Conservation (phyloP, 192 early-diverging fungal genomes). For the Backusella parvicylindrica region DNA sequence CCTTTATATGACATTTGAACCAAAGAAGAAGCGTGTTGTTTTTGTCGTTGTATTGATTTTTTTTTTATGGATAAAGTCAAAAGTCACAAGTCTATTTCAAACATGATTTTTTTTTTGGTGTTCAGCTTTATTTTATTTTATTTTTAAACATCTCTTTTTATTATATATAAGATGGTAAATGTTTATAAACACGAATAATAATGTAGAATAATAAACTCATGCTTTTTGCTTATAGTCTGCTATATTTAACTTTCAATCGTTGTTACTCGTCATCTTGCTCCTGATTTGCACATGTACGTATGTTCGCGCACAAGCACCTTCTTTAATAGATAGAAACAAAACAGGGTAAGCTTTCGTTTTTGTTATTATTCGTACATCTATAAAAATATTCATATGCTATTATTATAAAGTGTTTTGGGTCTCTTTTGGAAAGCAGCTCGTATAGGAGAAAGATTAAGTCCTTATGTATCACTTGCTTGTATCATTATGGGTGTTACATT, state of each 20-base stretch:
- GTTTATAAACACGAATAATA: not conserved
- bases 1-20: not conserved
- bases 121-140: too few relatives aligned
- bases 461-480: constrained; percentile 91
- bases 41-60: too few relatives aligned
- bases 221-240: constrained; percentile 72
- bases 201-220: not conserved
- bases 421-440: constrained; percentile 95
- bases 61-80: too few relatives aligned
- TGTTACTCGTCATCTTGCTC: constrained; percentile 88
- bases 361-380: too few relatives aligned
- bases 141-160: not conserved
- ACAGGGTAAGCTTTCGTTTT: constrained; percentile 74
- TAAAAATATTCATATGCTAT: too few relatives aligned
- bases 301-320: constrained; percentile 84
- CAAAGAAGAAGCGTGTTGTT: too few relatives aligned
- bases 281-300: constrained; percentile 98
- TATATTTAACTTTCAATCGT: constrained; percentile 93
- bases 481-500: constrained; percentile 80
- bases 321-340: constrained; percentile 85
- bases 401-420: constrained; percentile 60
- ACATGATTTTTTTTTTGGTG: too few relatives aligned
- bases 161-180: not conserved
- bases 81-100: too few relatives aligned
- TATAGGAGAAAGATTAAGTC: constrained; percentile 92